phyloP scores from a whole-genome alignment of 2,329 filamentous ascomycete genomes.

The Hysterium pulicare region DNA sequence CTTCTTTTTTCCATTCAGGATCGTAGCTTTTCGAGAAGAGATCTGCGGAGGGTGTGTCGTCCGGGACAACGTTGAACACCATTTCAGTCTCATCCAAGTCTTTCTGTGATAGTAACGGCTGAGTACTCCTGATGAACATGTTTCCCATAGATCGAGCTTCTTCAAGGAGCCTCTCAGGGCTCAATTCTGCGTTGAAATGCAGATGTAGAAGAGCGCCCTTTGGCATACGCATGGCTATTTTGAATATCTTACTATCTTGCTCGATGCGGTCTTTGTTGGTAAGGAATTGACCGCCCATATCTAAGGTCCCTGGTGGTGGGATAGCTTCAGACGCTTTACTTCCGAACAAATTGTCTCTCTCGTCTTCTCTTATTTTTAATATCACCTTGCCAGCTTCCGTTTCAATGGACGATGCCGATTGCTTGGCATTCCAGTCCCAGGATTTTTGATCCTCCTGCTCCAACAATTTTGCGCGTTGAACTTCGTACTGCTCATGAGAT shows the following conservation, averaged over 20 bases:
- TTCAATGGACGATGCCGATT: constrained; percentile 22
- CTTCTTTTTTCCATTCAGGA: constrained; percentile 19
- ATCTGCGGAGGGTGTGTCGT: constrained; percentile 26
- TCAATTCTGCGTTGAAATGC: constrained; percentile 73
- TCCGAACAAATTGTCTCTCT: constrained; percentile 40
- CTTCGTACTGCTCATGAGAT: constrained; percentile 15
- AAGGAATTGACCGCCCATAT: constrained; percentile 48
- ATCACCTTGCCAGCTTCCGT: constrained; percentile 34
- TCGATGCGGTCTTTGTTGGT: constrained; percentile 44
- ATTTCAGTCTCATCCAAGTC: constrained; percentile 57
- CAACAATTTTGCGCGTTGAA: constrained; percentile 24
- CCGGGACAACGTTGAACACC: constrained; percentile 54
- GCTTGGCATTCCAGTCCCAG: constrained; percentile 37
- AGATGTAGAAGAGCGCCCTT: constrained; percentile 73
- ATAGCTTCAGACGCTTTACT: constrained; percentile 42
- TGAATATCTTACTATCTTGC: constrained; percentile 54
- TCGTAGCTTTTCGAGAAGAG: constrained; percentile 53
- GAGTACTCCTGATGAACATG: constrained; percentile 67
- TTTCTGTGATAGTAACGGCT: constrained; percentile 42
- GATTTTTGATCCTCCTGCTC: constrained; percentile 23
- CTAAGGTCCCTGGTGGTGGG: constrained; percentile 35
- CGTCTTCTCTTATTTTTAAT: constrained; percentile 39
- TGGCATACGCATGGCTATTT: constrained; percentile 58
- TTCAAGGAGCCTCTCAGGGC: constrained; percentile 59
- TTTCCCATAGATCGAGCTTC: constrained; percentile 47